Conservation (phyloP, 2,329 filamentous ascomycete genomes). For the Fusarium luffae region DNA sequence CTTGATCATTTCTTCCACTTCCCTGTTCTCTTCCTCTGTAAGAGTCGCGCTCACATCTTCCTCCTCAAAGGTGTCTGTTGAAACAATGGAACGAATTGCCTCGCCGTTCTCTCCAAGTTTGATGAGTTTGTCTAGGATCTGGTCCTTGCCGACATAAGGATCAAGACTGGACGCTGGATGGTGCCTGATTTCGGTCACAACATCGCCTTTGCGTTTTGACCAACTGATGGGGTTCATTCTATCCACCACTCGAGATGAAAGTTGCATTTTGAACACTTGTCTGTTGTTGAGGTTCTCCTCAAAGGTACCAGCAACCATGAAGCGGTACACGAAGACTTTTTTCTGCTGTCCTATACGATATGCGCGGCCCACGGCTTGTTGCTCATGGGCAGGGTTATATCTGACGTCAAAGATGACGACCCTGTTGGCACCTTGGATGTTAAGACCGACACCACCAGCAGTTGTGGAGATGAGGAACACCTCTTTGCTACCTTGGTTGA, state of each 20-base stretch:
- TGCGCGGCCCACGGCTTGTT: conserved; percentile 86
- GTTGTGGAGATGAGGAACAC: conserved; percentile 85
- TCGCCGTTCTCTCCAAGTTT: conserved; percentile 48
- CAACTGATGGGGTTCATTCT: conserved; percentile 79
- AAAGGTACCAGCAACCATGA: conserved; percentile 81
- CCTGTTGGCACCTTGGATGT: conserved; percentile 84
- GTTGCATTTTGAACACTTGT: conserved; percentile 83
- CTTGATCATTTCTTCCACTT: conserved; percentile 59
- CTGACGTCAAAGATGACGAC: conserved; percentile 87
- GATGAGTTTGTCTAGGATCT: conserved; percentile 64
- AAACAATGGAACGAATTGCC: conserved; percentile 67
- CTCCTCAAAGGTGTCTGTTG: conserved; percentile 78
- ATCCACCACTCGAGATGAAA: conserved; percentile 84
- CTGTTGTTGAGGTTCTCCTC: conserved; percentile 80
- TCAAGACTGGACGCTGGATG: conserved; percentile 63
- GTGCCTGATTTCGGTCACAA: conserved; percentile 68
- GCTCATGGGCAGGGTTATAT: conserved; percentile 84
- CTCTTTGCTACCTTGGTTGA: conserved; percentile 68
- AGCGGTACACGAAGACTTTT: conserved; percentile 84
- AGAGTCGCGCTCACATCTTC: conserved; percentile 69
- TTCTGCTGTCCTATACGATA: conserved; percentile 88
- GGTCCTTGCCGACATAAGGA: conserved; percentile 70
- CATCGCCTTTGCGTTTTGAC: conserved; percentile 66
- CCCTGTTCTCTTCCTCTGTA: conserved; percentile 68
- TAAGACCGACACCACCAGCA: conserved; percentile 85